Percentiles rank a stretch among this genome's conserved stretches.
Conservation (phyloP, 257 asterid species). For the Verbascum thapsus region DNA sequence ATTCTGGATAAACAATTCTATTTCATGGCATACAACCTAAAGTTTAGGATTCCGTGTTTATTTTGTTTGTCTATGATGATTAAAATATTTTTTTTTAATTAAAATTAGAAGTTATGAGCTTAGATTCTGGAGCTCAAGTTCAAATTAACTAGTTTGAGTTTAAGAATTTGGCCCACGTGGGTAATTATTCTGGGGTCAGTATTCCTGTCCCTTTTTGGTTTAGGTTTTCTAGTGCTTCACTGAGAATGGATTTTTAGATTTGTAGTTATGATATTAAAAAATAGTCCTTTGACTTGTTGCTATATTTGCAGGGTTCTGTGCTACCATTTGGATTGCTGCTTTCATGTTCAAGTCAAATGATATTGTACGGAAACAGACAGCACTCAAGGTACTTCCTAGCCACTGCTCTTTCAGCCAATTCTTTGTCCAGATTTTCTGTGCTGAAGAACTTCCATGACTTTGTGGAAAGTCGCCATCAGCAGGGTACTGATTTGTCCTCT, state of each 20-base stretch:
- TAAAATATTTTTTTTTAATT: too few species aligned
- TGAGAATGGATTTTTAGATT: not conserved
- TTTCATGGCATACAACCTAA: too few species aligned
- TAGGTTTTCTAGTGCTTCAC: not conserved
- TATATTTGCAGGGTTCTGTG: conserved; percentile 62
- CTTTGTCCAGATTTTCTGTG: conserved; percentile 21
- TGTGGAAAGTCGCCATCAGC: conserved; percentile 19
- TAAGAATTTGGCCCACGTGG: not conserved
- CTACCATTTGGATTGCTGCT: conserved; percentile 77
- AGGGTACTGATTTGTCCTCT: conserved; percentile 30
- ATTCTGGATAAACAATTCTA: too few species aligned
- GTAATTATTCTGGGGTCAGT: not conserved
- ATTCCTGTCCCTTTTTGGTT: not conserved
- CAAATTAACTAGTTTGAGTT: too few species aligned
- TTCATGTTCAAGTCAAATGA: conserved; percentile 90
- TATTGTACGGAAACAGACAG: conserved; percentile 78
- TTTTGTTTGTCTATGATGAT: too few species aligned
- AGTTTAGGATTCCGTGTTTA: not conserved
- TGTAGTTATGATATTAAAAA: conserved; percentile 5
- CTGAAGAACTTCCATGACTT: conserved; percentile 14
- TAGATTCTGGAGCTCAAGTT: too few species aligned
- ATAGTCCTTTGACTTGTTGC: conserved; percentile 18
- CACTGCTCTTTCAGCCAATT: conserved; percentile 9
- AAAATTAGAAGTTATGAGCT: too few species aligned
- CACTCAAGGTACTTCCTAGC: conserved; percentile 64